Conservation (phyloP, 306 rosid genomes). For the Dryas octopetala region DNA sequence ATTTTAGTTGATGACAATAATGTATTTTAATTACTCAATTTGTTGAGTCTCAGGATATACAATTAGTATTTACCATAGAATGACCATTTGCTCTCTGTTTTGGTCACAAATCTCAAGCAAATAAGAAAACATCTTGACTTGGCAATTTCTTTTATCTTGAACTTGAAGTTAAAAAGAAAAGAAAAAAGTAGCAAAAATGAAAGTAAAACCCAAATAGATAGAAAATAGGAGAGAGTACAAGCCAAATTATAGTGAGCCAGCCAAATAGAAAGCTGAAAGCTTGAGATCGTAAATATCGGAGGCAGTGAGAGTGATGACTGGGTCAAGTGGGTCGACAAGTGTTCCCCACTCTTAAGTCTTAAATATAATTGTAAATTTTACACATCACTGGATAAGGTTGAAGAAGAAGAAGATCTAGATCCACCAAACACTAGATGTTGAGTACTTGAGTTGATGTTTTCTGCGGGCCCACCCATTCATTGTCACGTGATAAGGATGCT, state of each 20-base stretch:
- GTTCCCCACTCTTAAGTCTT: background rate
- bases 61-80: too few species aligned
- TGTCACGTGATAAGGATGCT: slow-evolving; percentile 25
- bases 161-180: too few species aligned
- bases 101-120: too few species aligned
- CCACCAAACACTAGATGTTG: slow-evolving; percentile 13
- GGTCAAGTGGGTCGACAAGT: slow-evolving; percentile 12
- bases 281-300: slow-evolving; percentile 13
- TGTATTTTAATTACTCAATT: too few species aligned
- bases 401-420: slow-evolving; percentile 13
- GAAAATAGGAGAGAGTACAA: background rate
- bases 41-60: too few species aligned
- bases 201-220: background rate
- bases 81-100: too few species aligned
- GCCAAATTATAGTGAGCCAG: background rate
- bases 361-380: background rate
- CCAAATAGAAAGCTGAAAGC: background rate
- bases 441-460: background rate
- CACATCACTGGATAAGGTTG: slow-evolving; percentile 51
- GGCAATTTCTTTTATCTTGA: too few species aligned
- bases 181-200: too few species aligned
- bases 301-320: background rate
- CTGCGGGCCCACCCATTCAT: background rate
- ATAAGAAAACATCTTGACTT: too few species aligned
- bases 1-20: too few species aligned